phyloP scores from a whole-genome alignment of 208 protist genomes.

The Crithidia fasciculata region DNA sequence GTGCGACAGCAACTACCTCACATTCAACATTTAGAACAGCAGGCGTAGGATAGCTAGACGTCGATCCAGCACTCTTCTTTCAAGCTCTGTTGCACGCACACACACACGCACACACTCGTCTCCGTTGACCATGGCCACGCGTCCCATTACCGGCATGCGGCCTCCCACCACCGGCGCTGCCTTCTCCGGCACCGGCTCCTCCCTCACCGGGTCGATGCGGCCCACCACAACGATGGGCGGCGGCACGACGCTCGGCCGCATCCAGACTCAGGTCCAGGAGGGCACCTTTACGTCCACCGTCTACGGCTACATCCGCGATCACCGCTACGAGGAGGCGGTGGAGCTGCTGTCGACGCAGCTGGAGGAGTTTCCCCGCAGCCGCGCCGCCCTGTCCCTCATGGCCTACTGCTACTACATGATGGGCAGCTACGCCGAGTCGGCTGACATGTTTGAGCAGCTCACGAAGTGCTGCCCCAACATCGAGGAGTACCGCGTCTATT shows the following conservation, averaged over 20 bases:
- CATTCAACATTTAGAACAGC: too few relatives aligned
- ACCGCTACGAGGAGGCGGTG: constrained; percentile 94
- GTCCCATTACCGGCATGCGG: constrained; percentile 73
- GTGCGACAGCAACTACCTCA: too few relatives aligned
- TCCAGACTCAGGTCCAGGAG: constrained; percentile 91
- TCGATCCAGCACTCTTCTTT: too few relatives aligned
- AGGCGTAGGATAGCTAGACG: too few relatives aligned
- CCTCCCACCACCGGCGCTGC: constrained; percentile 41
- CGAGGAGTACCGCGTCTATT: constrained; percentile 96
- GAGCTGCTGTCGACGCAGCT: constrained; percentile 89
- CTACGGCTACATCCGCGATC: constrained; percentile 94
- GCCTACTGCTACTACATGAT: constrained; percentile 97
- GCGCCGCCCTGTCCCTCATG: constrained; percentile 96
- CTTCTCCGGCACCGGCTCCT: constrained; percentile 44
- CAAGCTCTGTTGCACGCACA: too few relatives aligned
- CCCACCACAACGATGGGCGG: constrained; percentile 87
- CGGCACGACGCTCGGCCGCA: constrained; percentile 91
- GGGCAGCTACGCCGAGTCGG: constrained; percentile 90
- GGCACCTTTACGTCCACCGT: constrained; percentile 96
- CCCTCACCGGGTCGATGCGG: constrained; percentile 48
- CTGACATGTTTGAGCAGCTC: constrained; percentile 92
- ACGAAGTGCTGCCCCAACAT: constrained; percentile 92
- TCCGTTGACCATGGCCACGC: constrained; percentile 20
- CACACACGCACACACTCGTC: too few relatives aligned
- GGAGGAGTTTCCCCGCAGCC: constrained; percentile 94